Evolutionary conservation across 2,329 filamentous ascomycete species (phyloP).

Genomic region (Aspergillus japonicus): DNA sequence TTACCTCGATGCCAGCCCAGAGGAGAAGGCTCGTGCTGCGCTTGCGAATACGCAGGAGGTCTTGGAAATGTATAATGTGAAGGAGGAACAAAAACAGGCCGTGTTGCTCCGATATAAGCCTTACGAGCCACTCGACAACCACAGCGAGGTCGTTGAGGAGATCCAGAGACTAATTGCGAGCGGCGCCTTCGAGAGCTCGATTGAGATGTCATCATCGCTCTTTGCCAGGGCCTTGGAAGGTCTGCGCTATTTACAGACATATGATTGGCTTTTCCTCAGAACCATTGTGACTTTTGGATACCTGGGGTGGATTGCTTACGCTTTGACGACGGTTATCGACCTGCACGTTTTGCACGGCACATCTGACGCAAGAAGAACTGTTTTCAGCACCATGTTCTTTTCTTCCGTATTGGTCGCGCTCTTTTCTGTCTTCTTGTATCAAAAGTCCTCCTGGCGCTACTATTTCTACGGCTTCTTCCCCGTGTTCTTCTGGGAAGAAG

Average conservation of each 20-base stretch:
- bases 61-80: conserved; percentile 93
- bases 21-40: conserved; percentile 79
- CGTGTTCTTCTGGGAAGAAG: conserved; percentile 94
- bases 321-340: conserved; percentile 83
- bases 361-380: conserved; percentile 62
- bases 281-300: conserved; percentile 88
- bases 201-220: conserved; percentile 72
- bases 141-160: conserved; percentile 56
- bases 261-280: conserved; percentile 95
- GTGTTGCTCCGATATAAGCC: conserved; percentile 75
- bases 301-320: conserved; percentile 92
- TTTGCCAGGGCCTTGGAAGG: conserved; percentile 77
- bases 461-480: conserved; percentile 93
- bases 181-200: conserved; percentile 71
- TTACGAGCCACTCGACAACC: conserved; percentile 67
- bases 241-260: conserved; percentile 91
- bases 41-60: conserved; percentile 83
- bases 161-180: conserved; percentile 68
- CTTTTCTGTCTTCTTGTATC: conserved; percentile 76
- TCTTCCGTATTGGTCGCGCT: conserved; percentile 71
- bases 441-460: conserved; percentile 77
- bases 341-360: conserved; percentile 77
- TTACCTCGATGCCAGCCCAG: conserved; percentile 69
- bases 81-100: conserved; percentile 78
- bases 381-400: conserved; percentile 63